Conservation (phyloP, 2,329 filamentous ascomycete genomes). For the Botryotinia calthae region DNA sequence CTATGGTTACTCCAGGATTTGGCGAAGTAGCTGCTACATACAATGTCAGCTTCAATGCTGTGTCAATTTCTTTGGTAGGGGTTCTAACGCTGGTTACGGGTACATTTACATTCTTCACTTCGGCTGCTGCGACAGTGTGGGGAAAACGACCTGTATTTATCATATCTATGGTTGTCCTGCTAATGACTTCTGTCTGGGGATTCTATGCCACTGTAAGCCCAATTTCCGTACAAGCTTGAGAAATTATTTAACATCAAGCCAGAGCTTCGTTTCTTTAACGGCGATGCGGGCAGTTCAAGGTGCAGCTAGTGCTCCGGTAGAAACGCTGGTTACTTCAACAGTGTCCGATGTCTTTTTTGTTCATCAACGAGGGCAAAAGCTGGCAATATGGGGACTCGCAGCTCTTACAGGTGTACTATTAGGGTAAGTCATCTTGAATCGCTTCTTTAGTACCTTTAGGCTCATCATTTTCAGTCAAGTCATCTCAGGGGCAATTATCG, state of each 20-base stretch:
- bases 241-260: neutral
- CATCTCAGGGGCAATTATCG: neutral
- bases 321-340: neutral
- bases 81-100: neutral
- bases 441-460: neutral
- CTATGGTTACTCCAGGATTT: neutral
- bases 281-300: neutral
- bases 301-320: neutral
- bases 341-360: neutral
- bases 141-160: neutral
- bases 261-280: neutral
- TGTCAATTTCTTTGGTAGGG: neutral
- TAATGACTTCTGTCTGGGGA: neutral
- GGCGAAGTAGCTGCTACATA: neutral
- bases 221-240: neutral
- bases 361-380: neutral
- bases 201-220: neutral
- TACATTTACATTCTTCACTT: neutral
- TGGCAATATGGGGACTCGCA: neutral
- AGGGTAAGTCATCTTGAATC: neutral
- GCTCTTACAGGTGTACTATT: neutral
- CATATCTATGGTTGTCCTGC: neutral
- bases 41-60: neutral
- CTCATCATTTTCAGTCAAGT: neutral
- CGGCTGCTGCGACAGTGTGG: neutral